These are phyloP conservation scores for Mikania micrantha DNA, from an alignment of 129 eudicot species.

Conservation along the genomic window DNA sequence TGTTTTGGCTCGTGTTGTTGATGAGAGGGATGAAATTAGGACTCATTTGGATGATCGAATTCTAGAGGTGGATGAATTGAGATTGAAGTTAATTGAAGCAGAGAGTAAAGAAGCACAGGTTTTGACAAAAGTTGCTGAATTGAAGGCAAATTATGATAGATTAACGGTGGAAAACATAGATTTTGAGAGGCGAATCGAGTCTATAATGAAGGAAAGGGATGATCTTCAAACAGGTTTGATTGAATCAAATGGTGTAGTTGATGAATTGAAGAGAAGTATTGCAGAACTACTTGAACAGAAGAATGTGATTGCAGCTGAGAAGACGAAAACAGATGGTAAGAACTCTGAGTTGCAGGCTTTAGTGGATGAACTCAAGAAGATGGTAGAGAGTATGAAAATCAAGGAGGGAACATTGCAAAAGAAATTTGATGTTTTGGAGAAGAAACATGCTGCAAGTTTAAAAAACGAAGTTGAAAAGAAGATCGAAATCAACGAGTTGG, in stretches of 20 bases:
- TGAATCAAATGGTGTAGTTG: constrained; percentile 3
- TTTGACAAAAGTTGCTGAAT: constrained; percentile 13
- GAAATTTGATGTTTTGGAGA: constrained; percentile 42
- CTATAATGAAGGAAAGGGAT: constrained; percentile 25
- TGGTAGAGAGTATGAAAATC: constrained; percentile 29
- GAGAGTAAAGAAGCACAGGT: constrained; percentile 21
- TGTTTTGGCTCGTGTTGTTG: constrained; percentile 5
- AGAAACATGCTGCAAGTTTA: constrained; percentile 32
- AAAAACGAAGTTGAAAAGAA: constrained; percentile 32
- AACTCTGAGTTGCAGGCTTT: constrained; percentile 40
- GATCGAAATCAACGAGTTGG: constrained; percentile 26
- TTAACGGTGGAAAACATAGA: constrained; percentile 29
- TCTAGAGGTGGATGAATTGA: constrained; percentile 32
- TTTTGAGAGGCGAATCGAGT: constrained; percentile 18
- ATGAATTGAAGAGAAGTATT: not conserved
- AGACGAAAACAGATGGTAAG: constrained; percentile 16
- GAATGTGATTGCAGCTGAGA: constrained; percentile 30
- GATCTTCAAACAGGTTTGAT: not conserved
- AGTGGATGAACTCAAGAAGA: constrained; percentile 34
- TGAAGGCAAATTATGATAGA: constrained; percentile 9
- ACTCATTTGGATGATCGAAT: constrained; percentile 22
- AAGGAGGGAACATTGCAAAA: constrained; percentile 29
- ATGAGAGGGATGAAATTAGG: constrained; percentile 49
- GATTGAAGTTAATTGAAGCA: constrained; percentile 17
- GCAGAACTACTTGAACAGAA: not conserved